Evolutionary conservation across 768 basidiomycete species (phyloP).

Genomic region (Sporobolomyces phaffii): DNA sequence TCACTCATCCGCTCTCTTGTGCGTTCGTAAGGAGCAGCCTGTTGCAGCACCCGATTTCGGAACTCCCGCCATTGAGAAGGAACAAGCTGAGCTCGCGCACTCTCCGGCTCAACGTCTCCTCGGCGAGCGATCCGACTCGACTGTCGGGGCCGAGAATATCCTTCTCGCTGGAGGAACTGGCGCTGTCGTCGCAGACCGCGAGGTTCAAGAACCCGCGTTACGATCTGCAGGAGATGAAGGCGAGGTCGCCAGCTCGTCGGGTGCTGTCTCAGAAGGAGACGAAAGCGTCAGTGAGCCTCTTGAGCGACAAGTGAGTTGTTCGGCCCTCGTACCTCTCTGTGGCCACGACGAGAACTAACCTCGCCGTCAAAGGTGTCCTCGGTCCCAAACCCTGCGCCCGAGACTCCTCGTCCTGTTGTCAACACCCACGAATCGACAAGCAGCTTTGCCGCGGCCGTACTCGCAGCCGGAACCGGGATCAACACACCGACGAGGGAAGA

Average conservation of each 20-base stretch:
- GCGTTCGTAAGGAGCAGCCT: background rate
- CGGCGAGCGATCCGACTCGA: conserved; percentile 5
- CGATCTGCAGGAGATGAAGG: background rate
- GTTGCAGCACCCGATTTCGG: conserved; percentile 12
- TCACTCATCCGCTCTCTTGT: too few species aligned
- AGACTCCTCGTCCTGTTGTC: background rate
- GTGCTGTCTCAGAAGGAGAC: too few species aligned
- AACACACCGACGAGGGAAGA: conserved; percentile 11
- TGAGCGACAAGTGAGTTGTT: conserved; percentile 20
- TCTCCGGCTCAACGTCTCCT: conserved; percentile 34
- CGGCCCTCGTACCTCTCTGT: background rate
- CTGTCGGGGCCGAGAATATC: conserved; percentile 6
- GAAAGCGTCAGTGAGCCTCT: background rate
- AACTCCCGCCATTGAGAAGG: conserved; percentile 27
- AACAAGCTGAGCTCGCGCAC: conserved; percentile 11
- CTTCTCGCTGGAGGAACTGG: conserved; percentile 26
- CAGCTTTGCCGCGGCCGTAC: conserved; percentile 25
- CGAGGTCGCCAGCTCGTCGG: too few species aligned
- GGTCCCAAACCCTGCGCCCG: background rate
- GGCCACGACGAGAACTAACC: background rate
- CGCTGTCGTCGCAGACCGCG: background rate
- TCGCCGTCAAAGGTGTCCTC: background rate
- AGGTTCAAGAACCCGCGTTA: conserved; percentile 12
- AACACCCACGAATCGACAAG: background rate
- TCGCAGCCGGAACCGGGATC: conserved; percentile 14